Percentiles rank a stretch among this genome's conserved stretches.
phyloP scores from a whole-genome alignment of 1,284 basidiomycete species.

The Pseudozyma thailandica region DNA sequence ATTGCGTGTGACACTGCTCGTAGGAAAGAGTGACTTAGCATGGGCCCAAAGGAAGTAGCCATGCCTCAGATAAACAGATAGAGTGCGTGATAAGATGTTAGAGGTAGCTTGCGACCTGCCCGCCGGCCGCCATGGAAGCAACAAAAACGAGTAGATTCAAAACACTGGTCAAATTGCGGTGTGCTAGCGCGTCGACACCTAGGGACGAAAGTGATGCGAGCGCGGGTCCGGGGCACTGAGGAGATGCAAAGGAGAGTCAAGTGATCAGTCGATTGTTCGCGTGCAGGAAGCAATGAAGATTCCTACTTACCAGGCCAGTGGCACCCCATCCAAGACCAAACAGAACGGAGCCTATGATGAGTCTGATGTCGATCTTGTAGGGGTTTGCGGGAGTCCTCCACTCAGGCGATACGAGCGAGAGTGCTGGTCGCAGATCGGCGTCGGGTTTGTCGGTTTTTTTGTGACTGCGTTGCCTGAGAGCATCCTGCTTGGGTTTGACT shows the following conservation, averaged over 20 bases:
- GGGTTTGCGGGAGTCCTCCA: conserved; percentile 56
- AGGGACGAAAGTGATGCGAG: conserved; percentile 30
- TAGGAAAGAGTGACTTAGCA: too few relatives aligned
- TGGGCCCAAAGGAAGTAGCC: too few relatives aligned
- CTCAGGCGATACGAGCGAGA: conserved; percentile 36
- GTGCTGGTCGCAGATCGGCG: conserved; percentile 11
- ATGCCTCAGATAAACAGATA: too few relatives aligned
- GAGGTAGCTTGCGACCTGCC: conserved; percentile 24
- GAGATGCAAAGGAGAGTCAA: background rate
- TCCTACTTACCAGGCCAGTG: conserved; percentile 43
- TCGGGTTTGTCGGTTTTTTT: conserved; percentile 18
- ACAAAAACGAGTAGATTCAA: conserved; percentile 20
- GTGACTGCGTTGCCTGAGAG: conserved; percentile 4
- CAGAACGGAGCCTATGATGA: conserved; percentile 56
- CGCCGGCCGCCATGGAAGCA: conserved; percentile 41
- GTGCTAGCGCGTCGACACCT: conserved; percentile 1
- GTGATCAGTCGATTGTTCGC: background rate
- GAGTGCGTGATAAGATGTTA: too few relatives aligned
- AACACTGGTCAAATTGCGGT: conserved; percentile 10
- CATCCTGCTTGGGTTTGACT: conserved; percentile 45
- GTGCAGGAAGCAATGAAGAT: background rate
- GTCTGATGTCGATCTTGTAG: conserved; percentile 42
- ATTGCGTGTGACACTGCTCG: too few relatives aligned
- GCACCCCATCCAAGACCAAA: conserved; percentile 67
- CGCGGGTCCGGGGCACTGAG: conserved; percentile 52